phyloP scores from a whole-genome alignment of 805 yeast species.

The Ogataea trehaloabstinens region DNA sequence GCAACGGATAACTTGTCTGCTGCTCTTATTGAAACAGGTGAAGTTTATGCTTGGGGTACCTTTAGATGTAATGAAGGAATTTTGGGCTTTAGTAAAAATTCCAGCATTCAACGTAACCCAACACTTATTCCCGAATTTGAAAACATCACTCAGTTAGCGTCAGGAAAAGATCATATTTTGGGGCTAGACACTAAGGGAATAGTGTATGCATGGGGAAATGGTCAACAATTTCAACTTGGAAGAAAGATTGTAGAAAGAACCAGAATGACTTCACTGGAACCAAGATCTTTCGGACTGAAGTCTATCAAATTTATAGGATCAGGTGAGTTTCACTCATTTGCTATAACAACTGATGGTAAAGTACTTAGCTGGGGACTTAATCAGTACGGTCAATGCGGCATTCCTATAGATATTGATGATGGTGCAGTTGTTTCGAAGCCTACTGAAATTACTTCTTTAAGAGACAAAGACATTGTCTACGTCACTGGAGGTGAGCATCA shows the following conservation, averaged over 20 bases:
- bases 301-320: conserved; percentile 78
- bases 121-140: conserved; percentile 56
- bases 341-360: conserved; percentile 67
- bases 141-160: conserved; percentile 77
- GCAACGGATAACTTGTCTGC: conserved; percentile 93
- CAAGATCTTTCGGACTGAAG: conserved; percentile 79
- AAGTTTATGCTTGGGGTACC: conserved; percentile 97
- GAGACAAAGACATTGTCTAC: conserved; percentile 52
- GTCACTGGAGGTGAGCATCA: conserved; percentile 97
- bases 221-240: conserved; percentile 91
- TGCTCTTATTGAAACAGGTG: conserved; percentile 74
- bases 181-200: conserved; percentile 82
- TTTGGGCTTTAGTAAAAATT: conserved; percentile 72
- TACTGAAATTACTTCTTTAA: conserved; percentile 63
- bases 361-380: conserved; percentile 94
- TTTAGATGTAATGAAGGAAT: conserved; percentile 92
- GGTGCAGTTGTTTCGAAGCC: conserved; percentile 82
- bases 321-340: conserved; percentile 96
- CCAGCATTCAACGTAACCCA: conserved; percentile 66
- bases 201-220: conserved; percentile 97
- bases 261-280: conserved; percentile 68
- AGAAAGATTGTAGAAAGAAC: conserved; percentile 80
- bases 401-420: conserved; percentile 73
- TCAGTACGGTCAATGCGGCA: conserved; percentile 95
- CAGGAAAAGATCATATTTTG: conserved; percentile 90